A percentile compares a stretch with the other conserved stretches of the same genome.
phyloP scores from a whole-genome alignment of 2,329 filamentous ascomycete genomes.

The Fusarium ramigenum region DNA sequence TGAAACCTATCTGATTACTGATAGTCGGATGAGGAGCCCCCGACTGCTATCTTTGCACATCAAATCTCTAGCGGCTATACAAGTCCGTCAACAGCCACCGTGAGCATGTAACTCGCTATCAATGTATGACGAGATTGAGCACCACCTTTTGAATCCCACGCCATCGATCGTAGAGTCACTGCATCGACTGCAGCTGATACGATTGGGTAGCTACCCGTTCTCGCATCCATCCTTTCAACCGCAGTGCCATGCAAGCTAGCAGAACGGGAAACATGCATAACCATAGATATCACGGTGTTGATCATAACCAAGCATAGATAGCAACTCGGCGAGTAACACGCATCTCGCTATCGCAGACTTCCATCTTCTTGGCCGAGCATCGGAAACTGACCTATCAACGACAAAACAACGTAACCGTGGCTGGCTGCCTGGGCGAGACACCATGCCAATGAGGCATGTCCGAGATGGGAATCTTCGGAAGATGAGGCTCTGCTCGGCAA shows the following conservation, averaged over 20 bases:
- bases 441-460: slow-evolving; percentile 3
- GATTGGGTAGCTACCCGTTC: slow-evolving; percentile 11
- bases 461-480: slow-evolving; percentile 6
- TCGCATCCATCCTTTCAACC: slow-evolving; percentile 6
- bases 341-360: neutral
- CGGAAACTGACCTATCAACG: neutral
- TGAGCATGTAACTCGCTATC: neutral
- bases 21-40: neutral
- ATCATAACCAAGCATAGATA: slow-evolving; percentile 8
- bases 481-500: slow-evolving; percentile 34
- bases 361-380: neutral
- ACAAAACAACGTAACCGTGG: slow-evolving; percentile 1
- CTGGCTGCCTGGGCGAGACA: neutral
- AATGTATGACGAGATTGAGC: slow-evolving; percentile 7
- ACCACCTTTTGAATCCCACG: neutral
- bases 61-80: neutral
- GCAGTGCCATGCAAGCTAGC: slow-evolving; percentile 13
- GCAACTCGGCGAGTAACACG: slow-evolving; percentile 3
- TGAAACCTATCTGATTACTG: neutral
- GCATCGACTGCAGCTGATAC: neutral
- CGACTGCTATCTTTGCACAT: neutral
- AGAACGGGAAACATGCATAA: slow-evolving; percentile 8
- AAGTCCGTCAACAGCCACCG: neutral
- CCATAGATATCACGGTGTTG: neutral
- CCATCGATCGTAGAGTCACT: slow-evolving; percentile 7